Percentiles rank a stretch among this genome's conserved stretches.
These are phyloP conservation scores for Calonectria pauciramosa DNA, from an alignment of 2,329 filamentous ascomycete genomes.

Conservation along the genomic window DNA sequence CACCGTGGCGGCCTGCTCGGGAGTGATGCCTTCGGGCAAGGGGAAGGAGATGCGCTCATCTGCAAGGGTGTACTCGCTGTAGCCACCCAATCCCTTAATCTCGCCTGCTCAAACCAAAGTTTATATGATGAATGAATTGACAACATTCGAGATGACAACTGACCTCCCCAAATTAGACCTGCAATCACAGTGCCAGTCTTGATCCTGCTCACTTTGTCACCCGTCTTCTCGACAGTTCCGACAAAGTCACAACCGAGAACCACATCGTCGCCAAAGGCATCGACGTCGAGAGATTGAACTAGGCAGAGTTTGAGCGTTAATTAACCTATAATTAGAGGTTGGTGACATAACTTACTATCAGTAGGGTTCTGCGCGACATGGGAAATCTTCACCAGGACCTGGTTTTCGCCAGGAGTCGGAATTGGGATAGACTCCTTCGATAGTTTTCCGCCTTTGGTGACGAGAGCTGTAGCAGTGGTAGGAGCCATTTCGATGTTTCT, in stretches of 20 bases:
- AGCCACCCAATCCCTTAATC: constrained; percentile 50
- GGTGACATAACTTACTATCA: constrained; percentile 17
- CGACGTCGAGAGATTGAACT: constrained; percentile 51
- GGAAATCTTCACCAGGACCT: constrained; percentile 35
- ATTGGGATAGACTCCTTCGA: neutral
- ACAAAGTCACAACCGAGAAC: constrained; percentile 54
- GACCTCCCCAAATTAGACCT: constrained; percentile 45
- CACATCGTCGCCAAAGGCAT: constrained; percentile 52
- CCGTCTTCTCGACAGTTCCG: constrained; percentile 49
- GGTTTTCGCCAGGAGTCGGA: constrained; percentile 7
- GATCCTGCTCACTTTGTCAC: constrained; percentile 33
- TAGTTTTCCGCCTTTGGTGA: neutral
- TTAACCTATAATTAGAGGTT: accelerated
- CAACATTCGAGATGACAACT: constrained; percentile 1
- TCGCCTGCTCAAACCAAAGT: constrained; percentile 23
- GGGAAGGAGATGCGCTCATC: constrained; percentile 56
- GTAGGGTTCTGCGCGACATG: constrained; percentile 41
- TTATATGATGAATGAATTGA: neutral
- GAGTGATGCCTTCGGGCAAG: constrained; percentile 42
- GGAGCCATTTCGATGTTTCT: neutral
- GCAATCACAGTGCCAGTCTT: constrained; percentile 30
- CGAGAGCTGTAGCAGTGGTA: neutral
- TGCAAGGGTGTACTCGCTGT: constrained; percentile 54
- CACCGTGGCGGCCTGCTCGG: neutral
- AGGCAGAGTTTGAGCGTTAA: neutral